phyloP scores from a whole-genome alignment of 2,329 filamentous ascomycete species.

The Pseudomassariella vexata region DNA sequence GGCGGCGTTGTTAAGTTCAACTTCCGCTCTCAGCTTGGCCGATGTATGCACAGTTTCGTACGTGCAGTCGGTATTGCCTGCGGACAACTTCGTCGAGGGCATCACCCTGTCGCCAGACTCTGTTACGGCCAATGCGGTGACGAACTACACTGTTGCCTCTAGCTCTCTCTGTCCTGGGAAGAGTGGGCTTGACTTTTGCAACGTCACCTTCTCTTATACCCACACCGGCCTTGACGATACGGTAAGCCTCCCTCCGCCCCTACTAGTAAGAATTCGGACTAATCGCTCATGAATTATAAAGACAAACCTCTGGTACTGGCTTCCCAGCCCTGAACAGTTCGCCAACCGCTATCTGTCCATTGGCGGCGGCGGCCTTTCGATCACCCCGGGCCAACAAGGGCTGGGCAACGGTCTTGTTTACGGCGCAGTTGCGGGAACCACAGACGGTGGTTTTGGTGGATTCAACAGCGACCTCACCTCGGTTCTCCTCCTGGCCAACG shows the following conservation, averaged over 20 bases:
- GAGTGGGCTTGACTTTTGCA: neutral
- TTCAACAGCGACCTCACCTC: neutral
- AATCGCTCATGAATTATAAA: no score
- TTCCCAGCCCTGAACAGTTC: constrained; percentile 1
- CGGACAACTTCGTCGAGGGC: neutral
- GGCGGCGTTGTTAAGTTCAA: no score
- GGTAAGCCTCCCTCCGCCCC: no score
- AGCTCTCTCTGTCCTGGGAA: neutral
- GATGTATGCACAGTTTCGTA: constrained; percentile 2
- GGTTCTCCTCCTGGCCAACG: constrained; percentile 1
- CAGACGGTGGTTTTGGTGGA: constrained; percentile 1
- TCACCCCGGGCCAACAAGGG: constrained; percentile 1
- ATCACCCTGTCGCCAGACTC: neutral
- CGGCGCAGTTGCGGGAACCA: constrained; percentile 3
- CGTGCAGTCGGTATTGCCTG: constrained; percentile 1
- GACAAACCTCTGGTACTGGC: constrained; percentile 3
- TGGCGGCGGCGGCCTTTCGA: constrained; percentile 2
- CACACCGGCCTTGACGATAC: constrained; percentile 1
- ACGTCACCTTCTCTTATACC: constrained; percentile 3
- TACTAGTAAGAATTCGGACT: no score
- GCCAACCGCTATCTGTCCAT: neutral
- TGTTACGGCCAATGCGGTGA: constrained; percentile 1
- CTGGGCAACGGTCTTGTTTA: constrained; percentile 1
- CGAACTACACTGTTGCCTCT: neutral
- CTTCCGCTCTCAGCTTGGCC: neutral